Percentiles rank a stretch among this genome's conserved stretches.
These are phyloP conservation scores for Gynandropsis gynandra DNA, from an alignment of 345 rosid genomes.

Conservation along the genomic window DNA sequence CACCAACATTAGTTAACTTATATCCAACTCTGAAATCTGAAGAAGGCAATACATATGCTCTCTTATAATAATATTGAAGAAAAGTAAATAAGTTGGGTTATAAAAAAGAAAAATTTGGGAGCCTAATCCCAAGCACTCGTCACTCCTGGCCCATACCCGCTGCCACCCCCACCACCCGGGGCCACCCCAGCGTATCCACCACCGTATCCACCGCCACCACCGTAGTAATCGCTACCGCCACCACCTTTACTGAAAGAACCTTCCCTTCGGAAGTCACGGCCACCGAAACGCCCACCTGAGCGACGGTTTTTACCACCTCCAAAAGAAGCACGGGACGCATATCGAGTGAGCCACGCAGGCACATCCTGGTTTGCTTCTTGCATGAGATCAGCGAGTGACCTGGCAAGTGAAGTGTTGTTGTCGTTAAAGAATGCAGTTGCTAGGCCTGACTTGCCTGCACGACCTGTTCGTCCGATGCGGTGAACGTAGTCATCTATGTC, in stretches of 20 bases:
- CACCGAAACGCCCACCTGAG: constrained; percentile 82
- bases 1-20: constrained; percentile 23
- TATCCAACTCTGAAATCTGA: constrained; percentile 22
- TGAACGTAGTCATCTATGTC: constrained; percentile 97
- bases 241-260: constrained; percentile 52
- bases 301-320: constrained; percentile 59
- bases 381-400: constrained; percentile 74
- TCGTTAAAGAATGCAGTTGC: constrained; percentile 98
- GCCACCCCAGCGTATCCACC: constrained; percentile 27
- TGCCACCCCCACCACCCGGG: constrained; percentile 16
- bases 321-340: constrained; percentile 60
- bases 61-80: constrained; percentile 24
- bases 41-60: constrained; percentile 23
- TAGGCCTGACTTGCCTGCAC: constrained; percentile 88
- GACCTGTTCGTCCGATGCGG: constrained; percentile 92
- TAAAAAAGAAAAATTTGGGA: constrained; percentile 19
- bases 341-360: constrained; percentile 89
- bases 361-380: constrained; percentile 95
- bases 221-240: constrained; percentile 45
- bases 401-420: constrained; percentile 57
- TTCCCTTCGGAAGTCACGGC: constrained; percentile 80
- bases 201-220: constrained; percentile 30
- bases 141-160: constrained; percentile 36
- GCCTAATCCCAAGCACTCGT: constrained; percentile 84
- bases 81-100: constrained; percentile 8